Percentiles rank a stretch among this genome's conserved stretches.
phyloP scores from a whole-genome alignment of 768 basidiomycete genomes.

The Hirschioporus abietinus region DNA sequence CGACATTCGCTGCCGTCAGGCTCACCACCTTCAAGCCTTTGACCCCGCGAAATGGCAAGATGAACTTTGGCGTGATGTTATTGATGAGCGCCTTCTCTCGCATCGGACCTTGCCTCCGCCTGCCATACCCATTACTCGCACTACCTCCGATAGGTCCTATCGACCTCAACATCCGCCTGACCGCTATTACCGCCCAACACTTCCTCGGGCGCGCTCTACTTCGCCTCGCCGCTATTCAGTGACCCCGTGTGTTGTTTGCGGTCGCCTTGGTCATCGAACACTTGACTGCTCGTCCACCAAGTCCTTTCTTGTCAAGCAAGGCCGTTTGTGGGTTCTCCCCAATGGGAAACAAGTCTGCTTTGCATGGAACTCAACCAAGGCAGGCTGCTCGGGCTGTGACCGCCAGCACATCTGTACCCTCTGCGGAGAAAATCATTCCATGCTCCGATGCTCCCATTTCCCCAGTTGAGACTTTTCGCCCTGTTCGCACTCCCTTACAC shows the following conservation, averaged over 20 bases:
- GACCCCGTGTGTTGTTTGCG: neutral
- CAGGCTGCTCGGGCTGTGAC: constrained; percentile 3
- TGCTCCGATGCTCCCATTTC: constrained; percentile 15
- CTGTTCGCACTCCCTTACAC: constrained; percentile 20
- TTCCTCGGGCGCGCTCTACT: neutral
- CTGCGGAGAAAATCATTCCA: constrained; percentile 14
- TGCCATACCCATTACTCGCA: no score
- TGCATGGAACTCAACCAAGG: neutral
- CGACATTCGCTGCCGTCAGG: neutral
- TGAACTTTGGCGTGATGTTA: neutral
- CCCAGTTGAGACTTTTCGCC: constrained; percentile 13
- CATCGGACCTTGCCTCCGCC: neutral
- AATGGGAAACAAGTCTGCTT: constrained; percentile 1
- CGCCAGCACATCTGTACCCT: constrained; percentile 17
- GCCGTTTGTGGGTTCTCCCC: neutral
- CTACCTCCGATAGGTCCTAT: no score
- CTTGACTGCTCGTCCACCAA: neutral
- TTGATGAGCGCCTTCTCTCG: neutral
- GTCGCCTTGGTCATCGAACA: neutral
- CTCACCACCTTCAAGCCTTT: neutral
- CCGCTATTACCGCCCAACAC: neutral
- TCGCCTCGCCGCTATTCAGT: neutral
- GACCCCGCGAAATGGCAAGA: neutral
- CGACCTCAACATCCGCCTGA: neutral
- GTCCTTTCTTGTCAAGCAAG: constrained; percentile 1